Conservation (phyloP, 257 asterid species). For the Jacaranda mimosifolia region DNA sequence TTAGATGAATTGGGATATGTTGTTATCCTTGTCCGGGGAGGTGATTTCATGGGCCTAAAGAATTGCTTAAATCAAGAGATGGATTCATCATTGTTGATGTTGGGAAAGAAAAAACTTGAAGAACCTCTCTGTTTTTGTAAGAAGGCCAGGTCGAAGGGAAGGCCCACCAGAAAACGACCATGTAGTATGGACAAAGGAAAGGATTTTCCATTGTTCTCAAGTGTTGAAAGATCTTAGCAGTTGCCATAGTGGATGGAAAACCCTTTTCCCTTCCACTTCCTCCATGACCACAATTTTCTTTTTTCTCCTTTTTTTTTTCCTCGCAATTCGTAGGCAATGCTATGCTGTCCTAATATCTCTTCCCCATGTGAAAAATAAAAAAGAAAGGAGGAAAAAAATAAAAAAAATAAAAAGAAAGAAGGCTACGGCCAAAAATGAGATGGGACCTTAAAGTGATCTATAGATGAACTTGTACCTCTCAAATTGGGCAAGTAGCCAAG, state of each 20-base stretch:
- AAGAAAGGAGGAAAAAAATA: too few relatives aligned
- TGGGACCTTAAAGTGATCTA: constrained; percentile 62
- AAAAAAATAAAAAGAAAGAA: constrained; percentile 19
- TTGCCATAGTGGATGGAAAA: constrained; percentile 20
- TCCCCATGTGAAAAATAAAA: background rate
- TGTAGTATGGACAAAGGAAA: constrained; percentile 7
- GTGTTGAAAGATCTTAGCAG: background rate
- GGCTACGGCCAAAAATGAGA: constrained; percentile 30
- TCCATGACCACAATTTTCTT: constrained; percentile 21
- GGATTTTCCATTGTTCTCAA: background rate
- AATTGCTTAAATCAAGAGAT: too few relatives aligned
- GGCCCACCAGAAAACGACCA: constrained; percentile 24
- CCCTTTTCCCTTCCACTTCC: background rate
- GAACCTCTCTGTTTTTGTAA: background rate
- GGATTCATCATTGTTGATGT: background rate
- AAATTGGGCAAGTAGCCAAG: constrained; percentile 61
- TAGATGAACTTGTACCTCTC: constrained; percentile 54
- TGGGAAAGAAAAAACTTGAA: background rate
- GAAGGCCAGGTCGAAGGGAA: background rate
- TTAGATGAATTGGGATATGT: background rate
- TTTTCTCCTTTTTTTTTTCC: background rate
- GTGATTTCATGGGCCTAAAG: too few relatives aligned
- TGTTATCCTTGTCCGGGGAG: too few relatives aligned
- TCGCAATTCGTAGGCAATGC: background rate
- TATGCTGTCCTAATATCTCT: constrained; percentile 15